These are phyloP conservation scores for Pleurotus tuoliensis DNA, from an alignment of 768 basidiomycete genomes.

Conservation along the genomic window DNA sequence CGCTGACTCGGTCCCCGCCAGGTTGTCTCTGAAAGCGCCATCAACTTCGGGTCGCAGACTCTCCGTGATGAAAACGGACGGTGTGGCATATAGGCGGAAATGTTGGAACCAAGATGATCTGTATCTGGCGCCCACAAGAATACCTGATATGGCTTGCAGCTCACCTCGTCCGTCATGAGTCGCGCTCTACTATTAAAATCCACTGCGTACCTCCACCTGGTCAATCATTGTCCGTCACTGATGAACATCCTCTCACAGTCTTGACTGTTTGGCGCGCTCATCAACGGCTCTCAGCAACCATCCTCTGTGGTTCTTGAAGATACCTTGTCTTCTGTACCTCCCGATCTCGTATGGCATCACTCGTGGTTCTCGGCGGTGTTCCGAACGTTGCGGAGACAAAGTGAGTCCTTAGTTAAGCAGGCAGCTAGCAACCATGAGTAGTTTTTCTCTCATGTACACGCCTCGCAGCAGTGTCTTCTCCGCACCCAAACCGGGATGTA, in stretches of 20 bases:
- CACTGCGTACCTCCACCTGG: neutral
- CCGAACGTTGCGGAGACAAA: neutral
- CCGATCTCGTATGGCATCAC: neutral
- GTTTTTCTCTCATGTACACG: neutral
- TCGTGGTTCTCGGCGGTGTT: constrained; percentile 1
- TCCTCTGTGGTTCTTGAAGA: neutral
- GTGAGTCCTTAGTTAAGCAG: neutral
- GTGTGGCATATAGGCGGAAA: too few species aligned
- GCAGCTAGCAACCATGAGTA: neutral
- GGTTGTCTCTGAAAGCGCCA: too few species aligned
- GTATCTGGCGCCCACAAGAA: too few species aligned
- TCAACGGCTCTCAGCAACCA: neutral
- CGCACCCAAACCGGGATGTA: neutral
- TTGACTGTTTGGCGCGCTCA: neutral
- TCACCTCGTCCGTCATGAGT: too few species aligned
- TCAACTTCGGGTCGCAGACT: too few species aligned
- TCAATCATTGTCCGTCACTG: neutral
- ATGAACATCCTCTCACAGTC: neutral
- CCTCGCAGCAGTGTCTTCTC: neutral
- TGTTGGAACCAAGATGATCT: too few species aligned
- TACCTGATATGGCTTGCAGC: too few species aligned
- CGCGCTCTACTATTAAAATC: neutral
- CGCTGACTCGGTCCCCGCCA: too few species aligned
- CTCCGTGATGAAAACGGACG: too few species aligned
- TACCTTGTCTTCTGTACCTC: neutral